phyloP scores from a whole-genome alignment of 106 monocot species.

The Dioscorea dumetorum region DNA sequence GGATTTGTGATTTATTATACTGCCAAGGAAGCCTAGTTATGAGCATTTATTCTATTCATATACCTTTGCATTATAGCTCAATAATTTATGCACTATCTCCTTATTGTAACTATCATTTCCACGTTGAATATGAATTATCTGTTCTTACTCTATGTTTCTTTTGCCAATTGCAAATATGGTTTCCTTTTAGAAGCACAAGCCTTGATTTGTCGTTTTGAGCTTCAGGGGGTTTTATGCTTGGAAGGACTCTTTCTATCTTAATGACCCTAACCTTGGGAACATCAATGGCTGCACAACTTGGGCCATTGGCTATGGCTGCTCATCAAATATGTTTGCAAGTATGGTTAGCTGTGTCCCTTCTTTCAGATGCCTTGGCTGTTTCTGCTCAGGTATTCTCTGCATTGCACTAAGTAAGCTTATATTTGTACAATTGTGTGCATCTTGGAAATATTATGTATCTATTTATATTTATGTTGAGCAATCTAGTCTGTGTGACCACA shows the following conservation, averaged over 20 bases:
- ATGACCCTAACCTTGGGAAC: constrained; percentile 89
- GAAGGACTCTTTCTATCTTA: constrained; percentile 79
- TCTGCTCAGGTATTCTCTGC: constrained; percentile 67
- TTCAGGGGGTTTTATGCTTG: constrained; percentile 78
- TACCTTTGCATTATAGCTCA: no score
- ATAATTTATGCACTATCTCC: no score
- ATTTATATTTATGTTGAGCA: no score
- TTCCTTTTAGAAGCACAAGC: not conserved
- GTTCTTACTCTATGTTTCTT: no score
- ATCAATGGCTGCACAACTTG: constrained; percentile 90
- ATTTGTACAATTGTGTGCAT: no score
- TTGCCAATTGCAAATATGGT: not conserved
- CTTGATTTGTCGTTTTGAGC: constrained; percentile 1
- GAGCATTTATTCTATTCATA: no score
- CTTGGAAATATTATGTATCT: no score
- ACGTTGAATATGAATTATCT: no score
- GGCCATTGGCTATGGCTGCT: constrained; percentile 89
- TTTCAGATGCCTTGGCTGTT: constrained; percentile 92
- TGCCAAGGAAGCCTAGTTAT: no score
- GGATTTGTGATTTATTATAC: no score
- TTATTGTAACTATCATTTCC: no score
- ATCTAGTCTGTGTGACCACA: no score
- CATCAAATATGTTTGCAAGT: constrained; percentile 98
- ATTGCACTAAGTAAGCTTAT: not conserved
- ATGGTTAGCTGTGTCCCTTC: constrained; percentile 95